Conservation (phyloP, 768 basidiomycete species). For the Lepiota venenata region DNA sequence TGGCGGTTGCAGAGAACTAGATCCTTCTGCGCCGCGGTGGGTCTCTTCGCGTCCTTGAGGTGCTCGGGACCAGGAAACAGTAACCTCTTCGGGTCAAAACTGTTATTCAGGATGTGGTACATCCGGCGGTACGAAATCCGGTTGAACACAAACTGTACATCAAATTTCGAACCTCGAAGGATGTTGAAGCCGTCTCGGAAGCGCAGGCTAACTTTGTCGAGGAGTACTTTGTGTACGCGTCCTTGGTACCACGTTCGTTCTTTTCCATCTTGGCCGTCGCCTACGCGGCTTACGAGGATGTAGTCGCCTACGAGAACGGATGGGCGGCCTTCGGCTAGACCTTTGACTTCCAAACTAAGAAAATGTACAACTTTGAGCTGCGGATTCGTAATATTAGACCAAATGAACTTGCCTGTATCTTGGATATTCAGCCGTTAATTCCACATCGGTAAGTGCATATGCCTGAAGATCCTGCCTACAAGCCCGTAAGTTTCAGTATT, state of each 20-base stretch:
- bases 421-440: constrained; percentile 30
- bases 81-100: constrained; percentile 34
- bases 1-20: constrained; percentile 26
- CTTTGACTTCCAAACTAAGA: constrained; percentile 46
- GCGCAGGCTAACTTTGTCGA: constrained; percentile 39
- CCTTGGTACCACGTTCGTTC: constrained; percentile 35
- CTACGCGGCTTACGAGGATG: constrained; percentile 30
- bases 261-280: constrained; percentile 18
- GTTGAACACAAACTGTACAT: constrained; percentile 56
- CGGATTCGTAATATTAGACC: not conserved
- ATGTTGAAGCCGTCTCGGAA: constrained; percentile 44
- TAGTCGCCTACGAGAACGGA: constrained; percentile 53
- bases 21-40: constrained; percentile 18
- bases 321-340: constrained; percentile 55
- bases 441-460: constrained; percentile 33
- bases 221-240: constrained; percentile 45
- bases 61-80: constrained; percentile 42
- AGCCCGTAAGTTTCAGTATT: constrained; percentile 1
- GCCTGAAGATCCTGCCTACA: constrained; percentile 34
- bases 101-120: constrained; percentile 47
- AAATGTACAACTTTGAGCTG: not conserved
- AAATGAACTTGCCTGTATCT: constrained; percentile 38
- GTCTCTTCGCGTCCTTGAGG: constrained; percentile 16
- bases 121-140: constrained; percentile 50
- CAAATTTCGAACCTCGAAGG: constrained; percentile 37